Base-by-base conservation (phyloP, 331 rosid species). In the Erythrophleum ivorense region DNA sequence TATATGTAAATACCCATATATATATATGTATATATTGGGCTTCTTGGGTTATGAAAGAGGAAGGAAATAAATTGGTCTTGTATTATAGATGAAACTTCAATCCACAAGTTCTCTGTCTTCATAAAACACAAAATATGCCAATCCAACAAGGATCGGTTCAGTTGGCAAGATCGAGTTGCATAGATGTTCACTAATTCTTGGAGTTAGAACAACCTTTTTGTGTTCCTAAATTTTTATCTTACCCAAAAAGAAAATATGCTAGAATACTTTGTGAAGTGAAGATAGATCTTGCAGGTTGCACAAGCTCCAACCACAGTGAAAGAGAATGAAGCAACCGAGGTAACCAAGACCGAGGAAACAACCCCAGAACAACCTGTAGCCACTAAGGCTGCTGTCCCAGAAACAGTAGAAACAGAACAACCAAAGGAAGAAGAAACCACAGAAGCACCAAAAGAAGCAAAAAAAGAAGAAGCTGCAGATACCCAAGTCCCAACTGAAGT, bases 281-380 rank as follows among this genome's bases (percentile, higher is more conserved):
- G 52, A 41, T 71, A 69, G 80, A 68, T 52, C 14, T 83, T 74
- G 65, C 83, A 93, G 98, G 96, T 95, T 84, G 94, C 92, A 87
- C 86, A 86, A 46, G 81, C 71, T 62, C 75, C 90, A 46, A 11
- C 83, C 50, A 12, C 87, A 78, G 83, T 90, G 66, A 84, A 41
- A 63, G 92, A 91, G 78, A 85, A 54, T 38, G 92, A 88, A 83
- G 9, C 88, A 59, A 64, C 76, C 1, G 90, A 88, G 81, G 86
- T 82, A 78, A 64, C 45, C 45, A 81, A 83, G 85, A 38, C 36
- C 2, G 80, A 85, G 77, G 94, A 83, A 76, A 43, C 75, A 78
- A 81, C 50, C 6, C 18, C 82, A 63, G 88, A 71, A 76, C 60
- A 82, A 78, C 52, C 89, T n/a, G 73, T 31, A 62, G 87, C 77